Evolutionary conservation across 2,329 filamentous ascomycete genomes (phyloP).

Genomic region (Verticillium albo-atrum): DNA sequence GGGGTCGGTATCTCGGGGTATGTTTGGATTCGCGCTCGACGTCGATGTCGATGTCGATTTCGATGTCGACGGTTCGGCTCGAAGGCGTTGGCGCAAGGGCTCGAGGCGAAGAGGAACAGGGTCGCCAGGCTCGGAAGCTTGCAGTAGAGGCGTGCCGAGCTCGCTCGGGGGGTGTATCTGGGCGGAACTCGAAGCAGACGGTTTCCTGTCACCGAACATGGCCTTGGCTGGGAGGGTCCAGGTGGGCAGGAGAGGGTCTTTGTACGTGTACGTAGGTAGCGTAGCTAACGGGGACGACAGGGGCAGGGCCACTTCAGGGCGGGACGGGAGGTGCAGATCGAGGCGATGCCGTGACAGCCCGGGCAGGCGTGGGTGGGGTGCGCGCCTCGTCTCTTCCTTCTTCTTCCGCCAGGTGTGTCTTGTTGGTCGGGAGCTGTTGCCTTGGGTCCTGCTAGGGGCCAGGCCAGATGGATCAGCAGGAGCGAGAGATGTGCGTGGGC

Average conservation of each 20-base stretch:
- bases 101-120: neutral
- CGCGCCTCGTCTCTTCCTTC: neutral
- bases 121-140: neutral
- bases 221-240: neutral
- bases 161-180: neutral
- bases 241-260: neutral
- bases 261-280: too few species aligned
- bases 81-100: neutral
- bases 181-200: neutral
- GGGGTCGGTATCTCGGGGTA: neutral
- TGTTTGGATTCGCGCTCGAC: neutral
- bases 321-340: neutral
- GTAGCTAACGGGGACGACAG: neutral
- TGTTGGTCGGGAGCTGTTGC: neutral
- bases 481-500: neutral
- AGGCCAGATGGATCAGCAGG: neutral
- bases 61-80: neutral
- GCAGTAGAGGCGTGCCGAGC: neutral
- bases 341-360: neutral
- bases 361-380: neutral
- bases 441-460: too few species aligned
- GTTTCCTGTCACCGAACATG: constrained; percentile 2
- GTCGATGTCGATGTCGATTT: too few species aligned
- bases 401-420: too few species aligned
- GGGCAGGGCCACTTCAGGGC: neutral